Percentiles rank a stretch among this genome's conserved stretches.
Conservation (phyloP, 345 rosid genomes). For the Anacardium occidentale region DNA sequence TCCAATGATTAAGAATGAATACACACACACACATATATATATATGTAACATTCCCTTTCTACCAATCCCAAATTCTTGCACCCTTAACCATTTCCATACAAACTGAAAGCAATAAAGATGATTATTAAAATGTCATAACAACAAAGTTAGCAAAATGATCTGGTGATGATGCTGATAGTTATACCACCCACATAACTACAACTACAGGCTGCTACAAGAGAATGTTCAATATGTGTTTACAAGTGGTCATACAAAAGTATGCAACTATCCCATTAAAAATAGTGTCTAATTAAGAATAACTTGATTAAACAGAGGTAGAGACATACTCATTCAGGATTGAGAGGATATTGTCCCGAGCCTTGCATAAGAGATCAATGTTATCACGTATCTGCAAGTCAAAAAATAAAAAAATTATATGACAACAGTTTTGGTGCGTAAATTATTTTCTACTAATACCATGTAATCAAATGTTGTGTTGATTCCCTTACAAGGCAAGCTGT, state of each 20-base stretch:
- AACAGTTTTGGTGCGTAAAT: background rate
- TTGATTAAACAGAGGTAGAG: constrained; percentile 7
- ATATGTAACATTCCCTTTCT: background rate
- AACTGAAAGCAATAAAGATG: too few species aligned
- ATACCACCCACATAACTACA: background rate
- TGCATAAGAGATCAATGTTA: constrained; percentile 57
- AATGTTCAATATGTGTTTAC: background rate
- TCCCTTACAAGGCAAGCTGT: constrained; percentile 7
- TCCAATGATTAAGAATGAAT: background rate
- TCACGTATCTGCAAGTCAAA: constrained; percentile 55
- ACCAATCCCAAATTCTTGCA: background rate
- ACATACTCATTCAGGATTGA: constrained; percentile 69
- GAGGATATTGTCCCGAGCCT: constrained; percentile 66
- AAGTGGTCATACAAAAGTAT: background rate
- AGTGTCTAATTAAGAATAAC: too few species aligned
- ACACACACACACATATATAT: too few species aligned
- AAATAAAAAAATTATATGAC: background rate
- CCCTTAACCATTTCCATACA: background rate
- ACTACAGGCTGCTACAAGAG: background rate
- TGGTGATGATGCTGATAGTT: background rate
- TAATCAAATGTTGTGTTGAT: constrained; percentile 2
- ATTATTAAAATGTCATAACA: background rate
- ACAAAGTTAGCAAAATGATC: background rate
- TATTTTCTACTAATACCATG: background rate
- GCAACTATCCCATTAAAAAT: background rate